A percentile compares a stretch with the other conserved stretches of the same genome.
These are phyloP conservation scores for Elymus sibiricus DNA, from an alignment of 176 grass and related monocot species.

Conservation along the genomic window DNA sequence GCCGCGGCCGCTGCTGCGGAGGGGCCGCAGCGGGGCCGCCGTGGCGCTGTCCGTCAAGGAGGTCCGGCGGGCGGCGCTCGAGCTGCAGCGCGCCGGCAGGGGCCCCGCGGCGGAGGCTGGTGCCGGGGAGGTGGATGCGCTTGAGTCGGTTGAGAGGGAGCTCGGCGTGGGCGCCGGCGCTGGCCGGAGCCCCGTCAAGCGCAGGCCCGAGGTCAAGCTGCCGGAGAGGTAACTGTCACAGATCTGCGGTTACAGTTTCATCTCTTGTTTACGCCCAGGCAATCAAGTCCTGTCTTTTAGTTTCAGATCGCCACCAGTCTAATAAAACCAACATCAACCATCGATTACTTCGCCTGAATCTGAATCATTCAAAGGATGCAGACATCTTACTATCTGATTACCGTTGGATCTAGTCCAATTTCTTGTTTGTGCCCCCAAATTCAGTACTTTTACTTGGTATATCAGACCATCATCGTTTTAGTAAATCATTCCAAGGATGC, in stretches of 20 bases:
- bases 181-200: slow-evolving; percentile 23
- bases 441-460: no score
- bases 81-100: slow-evolving; percentile 19
- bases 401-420: background rate
- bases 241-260: background rate
- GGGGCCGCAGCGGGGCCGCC: slow-evolving; percentile 23
- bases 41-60: slow-evolving; percentile 66
- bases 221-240: slow-evolving; percentile 55
- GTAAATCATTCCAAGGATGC: background rate
- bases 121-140: slow-evolving; percentile 28
- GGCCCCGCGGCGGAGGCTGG: background rate
- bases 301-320: background rate
- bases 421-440: background rate
- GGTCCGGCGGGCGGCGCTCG: slow-evolving; percentile 48
- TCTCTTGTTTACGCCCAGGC: background rate
- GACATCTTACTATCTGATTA: no score
- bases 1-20: slow-evolving; percentile 17
- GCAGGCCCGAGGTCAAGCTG: slow-evolving; percentile 45
- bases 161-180: slow-evolving; percentile 14
- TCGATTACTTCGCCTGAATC: no score
- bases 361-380: background rate
- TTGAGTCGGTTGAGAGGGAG: slow-evolving; percentile 41
- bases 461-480: no score
- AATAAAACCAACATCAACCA: background rate
- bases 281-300: background rate